These are phyloP conservation scores for Botryobasidium botryosum DNA, from an alignment of 768 basidiomycete genomes.

Conservation along the genomic window DNA sequence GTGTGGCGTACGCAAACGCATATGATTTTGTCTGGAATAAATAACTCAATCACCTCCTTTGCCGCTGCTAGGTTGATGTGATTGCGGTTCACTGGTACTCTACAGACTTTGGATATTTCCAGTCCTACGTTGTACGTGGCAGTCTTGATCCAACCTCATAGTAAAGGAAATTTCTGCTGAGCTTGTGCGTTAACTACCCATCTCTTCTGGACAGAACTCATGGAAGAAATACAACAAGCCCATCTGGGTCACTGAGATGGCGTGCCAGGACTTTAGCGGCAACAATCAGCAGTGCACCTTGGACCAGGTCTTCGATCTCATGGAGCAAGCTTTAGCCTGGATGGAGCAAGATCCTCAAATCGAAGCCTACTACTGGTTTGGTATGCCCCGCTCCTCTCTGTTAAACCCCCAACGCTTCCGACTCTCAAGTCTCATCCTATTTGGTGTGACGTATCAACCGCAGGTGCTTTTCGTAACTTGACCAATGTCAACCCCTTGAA, in stretches of 20 bases:
- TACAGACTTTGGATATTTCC: slow-evolving; percentile 29
- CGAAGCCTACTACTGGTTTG: slow-evolving; percentile 37
- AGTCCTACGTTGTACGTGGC: slow-evolving; percentile 28
- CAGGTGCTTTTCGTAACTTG: slow-evolving; percentile 41
- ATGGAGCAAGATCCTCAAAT: slow-evolving; percentile 27
- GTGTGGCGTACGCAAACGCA: too few relatives aligned
- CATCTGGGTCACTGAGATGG: too few relatives aligned
- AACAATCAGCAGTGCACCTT: slow-evolving; percentile 24
- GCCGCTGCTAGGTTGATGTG: slow-evolving; percentile 31
- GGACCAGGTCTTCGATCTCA: slow-evolving; percentile 32
- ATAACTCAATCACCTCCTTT: too few relatives aligned
- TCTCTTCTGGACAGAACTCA: too few relatives aligned
- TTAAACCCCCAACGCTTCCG: not conserved
- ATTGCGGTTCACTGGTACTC: slow-evolving; percentile 60
- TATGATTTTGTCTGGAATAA: too few relatives aligned
- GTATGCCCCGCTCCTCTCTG: slow-evolving; percentile 26
- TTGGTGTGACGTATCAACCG: not conserved
- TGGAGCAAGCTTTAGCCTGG: slow-evolving; percentile 20
- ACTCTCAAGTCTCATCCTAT: not conserved
- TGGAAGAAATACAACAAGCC: not conserved
- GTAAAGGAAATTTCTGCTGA: too few relatives aligned
- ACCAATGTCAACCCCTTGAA: slow-evolving; percentile 39
- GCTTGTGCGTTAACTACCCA: too few relatives aligned
- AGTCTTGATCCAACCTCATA: too few relatives aligned
- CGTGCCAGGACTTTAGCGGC: slow-evolving; percentile 38